These are phyloP conservation scores for Fusarium graminum DNA, from an alignment of 2,329 filamentous ascomycete genomes.

Conservation along the genomic window DNA sequence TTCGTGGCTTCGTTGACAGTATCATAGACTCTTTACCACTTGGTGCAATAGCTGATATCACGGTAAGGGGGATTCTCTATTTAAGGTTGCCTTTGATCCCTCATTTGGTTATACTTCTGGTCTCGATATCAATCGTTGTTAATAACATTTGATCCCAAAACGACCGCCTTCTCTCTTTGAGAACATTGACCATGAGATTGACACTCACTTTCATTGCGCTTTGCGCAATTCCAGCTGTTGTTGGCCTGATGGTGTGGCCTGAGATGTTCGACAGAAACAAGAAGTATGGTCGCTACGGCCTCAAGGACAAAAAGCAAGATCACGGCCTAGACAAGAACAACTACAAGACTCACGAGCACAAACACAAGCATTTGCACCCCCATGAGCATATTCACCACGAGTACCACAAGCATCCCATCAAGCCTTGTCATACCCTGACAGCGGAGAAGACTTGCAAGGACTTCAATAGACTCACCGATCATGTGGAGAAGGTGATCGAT, in stretches of 20 bases:
- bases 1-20: neutral
- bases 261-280: neutral
- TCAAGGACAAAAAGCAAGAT: constrained; percentile 20
- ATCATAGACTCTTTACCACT: neutral
- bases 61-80: neutral
- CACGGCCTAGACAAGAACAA: constrained; percentile 17
- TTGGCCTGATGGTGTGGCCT: constrained; percentile 6
- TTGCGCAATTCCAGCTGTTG: constrained; percentile 36
- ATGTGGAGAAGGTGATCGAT: constrained; percentile 43
- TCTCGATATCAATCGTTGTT: constrained; percentile 4
- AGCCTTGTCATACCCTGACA: constrained; percentile 38
- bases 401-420: constrained; percentile 37
- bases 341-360: constrained; percentile 34
- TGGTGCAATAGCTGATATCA: neutral
- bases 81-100: constrained; percentile 17
- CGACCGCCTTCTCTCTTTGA: neutral
- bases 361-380: constrained; percentile 31
- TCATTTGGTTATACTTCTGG: neutral
- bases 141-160: neutral
- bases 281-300: constrained; percentile 4
- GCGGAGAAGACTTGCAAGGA: constrained; percentile 43
- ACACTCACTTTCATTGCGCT: constrained; percentile 41
- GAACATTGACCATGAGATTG: constrained; percentile 41
- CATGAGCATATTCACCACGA: constrained; percentile 29
- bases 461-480: constrained; percentile 43